These are phyloP conservation scores for Ceratobasidium sp. DNA, from an alignment of 1,284 basidiomycete genomes.

Conservation along the genomic window DNA sequence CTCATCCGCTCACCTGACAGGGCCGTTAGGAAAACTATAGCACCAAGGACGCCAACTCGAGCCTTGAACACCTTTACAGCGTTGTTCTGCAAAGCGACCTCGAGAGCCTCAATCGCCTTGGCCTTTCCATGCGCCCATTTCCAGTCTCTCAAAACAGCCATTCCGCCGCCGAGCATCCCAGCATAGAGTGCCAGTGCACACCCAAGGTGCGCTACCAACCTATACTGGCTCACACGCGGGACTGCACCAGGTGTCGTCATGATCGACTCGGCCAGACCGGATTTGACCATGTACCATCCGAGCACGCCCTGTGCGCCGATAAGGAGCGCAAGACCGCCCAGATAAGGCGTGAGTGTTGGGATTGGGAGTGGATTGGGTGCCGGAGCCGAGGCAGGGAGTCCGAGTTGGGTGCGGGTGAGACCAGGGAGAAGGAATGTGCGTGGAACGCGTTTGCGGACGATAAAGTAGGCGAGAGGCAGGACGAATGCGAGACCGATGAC, in stretches of 20 bases:
- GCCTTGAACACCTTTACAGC: conserved; percentile 69
- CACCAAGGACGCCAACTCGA: conserved; percentile 71
- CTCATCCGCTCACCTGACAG: conserved; percentile 74
- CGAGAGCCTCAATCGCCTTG: conserved; percentile 58
- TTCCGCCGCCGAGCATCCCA: conserved; percentile 88
- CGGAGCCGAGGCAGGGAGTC: conserved; percentile 41
- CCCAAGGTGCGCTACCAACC: conserved; percentile 93
- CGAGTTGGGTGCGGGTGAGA: conserved; percentile 60
- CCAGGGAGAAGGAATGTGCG: conserved; percentile 33
- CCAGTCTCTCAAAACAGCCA: conserved; percentile 84
- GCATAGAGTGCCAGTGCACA: conserved; percentile 91
- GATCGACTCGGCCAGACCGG: conserved; percentile 86
- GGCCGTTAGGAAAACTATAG: conserved; percentile 88
- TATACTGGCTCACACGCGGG: conserved; percentile 96
- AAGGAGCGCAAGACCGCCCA: conserved; percentile 78
- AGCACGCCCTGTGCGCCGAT: conserved; percentile 92
- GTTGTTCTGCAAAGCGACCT: conserved; percentile 66
- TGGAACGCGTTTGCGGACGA: conserved; percentile 64
- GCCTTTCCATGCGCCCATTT: conserved; percentile 65
- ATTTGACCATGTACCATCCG: conserved; percentile 99
- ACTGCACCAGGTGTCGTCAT: conserved; percentile 84
- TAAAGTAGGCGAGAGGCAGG: conserved; percentile 83
- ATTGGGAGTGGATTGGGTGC: conserved; percentile 40
- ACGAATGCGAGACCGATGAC: conserved; percentile 87
- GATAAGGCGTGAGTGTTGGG: conserved; percentile 67